Percentiles rank a stretch among this genome's conserved stretches.
Evolutionary conservation across 2,329 filamentous ascomycete genomes (phyloP).

Genomic region (Emmonsiellopsis sp.): DNA sequence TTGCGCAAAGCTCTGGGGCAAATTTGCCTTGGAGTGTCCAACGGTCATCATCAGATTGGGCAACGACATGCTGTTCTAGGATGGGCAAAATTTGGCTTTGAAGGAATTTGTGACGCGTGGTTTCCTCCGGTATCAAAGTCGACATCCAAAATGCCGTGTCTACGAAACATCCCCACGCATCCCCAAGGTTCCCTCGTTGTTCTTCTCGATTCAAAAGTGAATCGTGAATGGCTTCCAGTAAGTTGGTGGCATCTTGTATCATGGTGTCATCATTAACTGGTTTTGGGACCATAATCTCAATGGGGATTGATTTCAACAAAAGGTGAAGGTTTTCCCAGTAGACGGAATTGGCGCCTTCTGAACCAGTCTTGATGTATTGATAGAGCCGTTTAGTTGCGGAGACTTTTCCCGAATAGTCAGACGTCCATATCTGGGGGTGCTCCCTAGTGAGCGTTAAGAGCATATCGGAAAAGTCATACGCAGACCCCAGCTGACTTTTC

Average conservation of each 20-base stretch:
- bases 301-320: conserved; percentile 51
- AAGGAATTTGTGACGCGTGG: conserved; percentile 40
- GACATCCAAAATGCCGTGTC: conserved; percentile 50
- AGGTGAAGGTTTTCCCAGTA: conserved; percentile 65
- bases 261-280: conserved; percentile 17
- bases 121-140: conserved; percentile 36
- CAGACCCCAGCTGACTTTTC: conserved; percentile 63
- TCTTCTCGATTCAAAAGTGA: conserved; percentile 71
- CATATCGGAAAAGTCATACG: conserved; percentile 59
- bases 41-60: conserved; percentile 34
- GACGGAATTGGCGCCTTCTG: conserved; percentile 61
- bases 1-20: conserved; percentile 28
- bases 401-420: conserved; percentile 51
- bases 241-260: conserved; percentile 46
- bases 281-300: conserved; percentile 33
- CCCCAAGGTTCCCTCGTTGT: conserved; percentile 54
- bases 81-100: conserved; percentile 43
- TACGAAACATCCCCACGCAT: conserved; percentile 70
- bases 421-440: conserved; percentile 66
- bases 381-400: conserved; percentile 51
- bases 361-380: conserved; percentile 71
- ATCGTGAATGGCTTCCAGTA: conserved; percentile 59
- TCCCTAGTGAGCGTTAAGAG: conserved; percentile 56
- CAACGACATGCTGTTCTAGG: conserved; percentile 45
- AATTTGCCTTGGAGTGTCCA: conserved; percentile 43